These are phyloP conservation scores for Zasmidium cellare DNA, from an alignment of 2,329 filamentous ascomycete genomes.

Conservation along the genomic window DNA sequence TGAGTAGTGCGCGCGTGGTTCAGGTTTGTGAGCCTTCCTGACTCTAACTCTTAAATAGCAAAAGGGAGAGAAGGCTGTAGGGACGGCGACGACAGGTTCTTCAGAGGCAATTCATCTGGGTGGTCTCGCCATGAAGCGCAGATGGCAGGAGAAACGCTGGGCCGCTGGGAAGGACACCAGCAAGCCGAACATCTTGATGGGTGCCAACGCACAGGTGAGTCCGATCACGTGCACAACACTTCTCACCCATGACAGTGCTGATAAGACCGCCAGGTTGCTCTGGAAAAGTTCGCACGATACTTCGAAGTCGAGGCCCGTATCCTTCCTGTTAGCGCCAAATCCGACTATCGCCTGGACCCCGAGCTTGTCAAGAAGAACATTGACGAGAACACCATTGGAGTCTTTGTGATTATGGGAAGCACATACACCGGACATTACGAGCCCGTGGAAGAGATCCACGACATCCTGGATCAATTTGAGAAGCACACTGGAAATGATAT, in stretches of 20 bases:
- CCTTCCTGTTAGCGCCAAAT: conserved; percentile 62
- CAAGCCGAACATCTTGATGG: conserved; percentile 74
- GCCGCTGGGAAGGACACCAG: conserved; percentile 62
- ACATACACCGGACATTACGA: conserved; percentile 76
- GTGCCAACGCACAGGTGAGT: conserved; percentile 57
- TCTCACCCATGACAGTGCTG: not conserved
- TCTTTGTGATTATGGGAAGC: conserved; percentile 70
- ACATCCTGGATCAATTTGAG: conserved; percentile 64
- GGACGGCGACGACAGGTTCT: conserved; percentile 69
- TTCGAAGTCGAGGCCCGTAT: conserved; percentile 72
- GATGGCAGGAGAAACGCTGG: conserved; percentile 66
- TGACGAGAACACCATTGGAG: conserved; percentile 73
- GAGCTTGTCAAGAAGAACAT: conserved; percentile 56
- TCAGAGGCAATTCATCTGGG: conserved; percentile 48
- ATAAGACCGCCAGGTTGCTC: conserved; percentile 58
- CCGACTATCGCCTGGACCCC: conserved; percentile 63
- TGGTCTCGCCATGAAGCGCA: conserved; percentile 71
- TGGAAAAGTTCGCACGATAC: conserved; percentile 72
- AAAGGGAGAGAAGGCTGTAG: conserved; percentile 63
- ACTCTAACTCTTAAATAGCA: conserved; percentile 29
- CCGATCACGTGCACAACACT: not conserved
- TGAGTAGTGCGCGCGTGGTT: not conserved
- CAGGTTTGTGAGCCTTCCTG: not conserved
- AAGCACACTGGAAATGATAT: conserved; percentile 63
- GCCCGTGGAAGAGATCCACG: conserved; percentile 66